phyloP scores from a whole-genome alignment of 108 stramenopile species.

The Bacterosira constricta region DNA sequence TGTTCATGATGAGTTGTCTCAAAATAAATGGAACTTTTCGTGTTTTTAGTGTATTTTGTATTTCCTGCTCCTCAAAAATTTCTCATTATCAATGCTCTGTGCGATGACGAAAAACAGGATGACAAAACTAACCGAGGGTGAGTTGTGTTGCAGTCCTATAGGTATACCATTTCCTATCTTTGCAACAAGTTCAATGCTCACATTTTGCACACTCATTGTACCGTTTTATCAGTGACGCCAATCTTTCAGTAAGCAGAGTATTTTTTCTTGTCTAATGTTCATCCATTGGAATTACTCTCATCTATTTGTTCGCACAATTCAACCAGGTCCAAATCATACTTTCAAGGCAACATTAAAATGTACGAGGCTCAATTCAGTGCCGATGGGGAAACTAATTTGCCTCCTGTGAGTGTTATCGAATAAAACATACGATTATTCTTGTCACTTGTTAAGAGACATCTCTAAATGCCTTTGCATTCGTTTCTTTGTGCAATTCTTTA shows the following conservation, averaged over 20 bases:
- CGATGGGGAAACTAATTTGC: constrained; percentile 21
- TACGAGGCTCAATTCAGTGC: constrained; percentile 47
- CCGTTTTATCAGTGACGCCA: constrained; percentile 18
- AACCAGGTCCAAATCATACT: constrained; percentile 24
- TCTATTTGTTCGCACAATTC: no score
- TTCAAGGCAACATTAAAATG: constrained; percentile 22
- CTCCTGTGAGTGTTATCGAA: constrained; percentile 29
- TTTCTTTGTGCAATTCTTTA: no score
- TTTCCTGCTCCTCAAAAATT: neutral
- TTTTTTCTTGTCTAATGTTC: no score
- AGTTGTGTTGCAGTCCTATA: no score
- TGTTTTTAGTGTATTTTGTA: neutral
- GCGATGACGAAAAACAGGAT: neutral
- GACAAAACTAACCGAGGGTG: constrained; percentile 37
- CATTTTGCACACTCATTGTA: neutral
- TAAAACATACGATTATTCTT: no score
- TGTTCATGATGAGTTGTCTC: neutral
- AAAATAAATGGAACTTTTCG: neutral
- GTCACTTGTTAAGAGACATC: no score
- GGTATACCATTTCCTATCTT: neutral
- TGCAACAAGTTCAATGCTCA: neutral
- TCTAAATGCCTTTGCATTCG: no score
- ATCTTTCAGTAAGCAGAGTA: constrained; percentile 18
- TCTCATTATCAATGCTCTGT: no score
- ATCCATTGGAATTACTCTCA: no score